Base-by-base conservation (phyloP, 208 protist genomes). In the Crithidia sp. region DNA sequence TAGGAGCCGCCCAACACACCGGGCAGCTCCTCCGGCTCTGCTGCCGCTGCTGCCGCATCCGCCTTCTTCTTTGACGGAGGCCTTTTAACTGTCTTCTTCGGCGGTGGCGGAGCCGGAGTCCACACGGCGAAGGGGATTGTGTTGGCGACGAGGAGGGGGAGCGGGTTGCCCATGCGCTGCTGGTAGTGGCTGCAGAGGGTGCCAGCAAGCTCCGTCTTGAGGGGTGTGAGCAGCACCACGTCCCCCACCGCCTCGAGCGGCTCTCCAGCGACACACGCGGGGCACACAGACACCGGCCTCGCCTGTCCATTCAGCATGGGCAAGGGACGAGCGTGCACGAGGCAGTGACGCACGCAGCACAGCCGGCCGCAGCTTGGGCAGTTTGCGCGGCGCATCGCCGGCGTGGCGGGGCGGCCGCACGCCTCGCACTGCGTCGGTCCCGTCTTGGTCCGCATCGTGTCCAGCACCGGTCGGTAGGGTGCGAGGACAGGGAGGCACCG, bases 141-240 rank as follows among this genome's bases (percentile, higher is more conserved):
- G 55, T 74, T 71, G 1, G 66, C 47, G 5, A 91, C 70, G 7
- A 39, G 65, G n/a, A 93, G 28, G 0, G 88, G 82, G 19, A 93
- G 40, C 8, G 81, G 76, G 60, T 84, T 87, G 72, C 81, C 81
- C 85, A 93, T 96, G 57, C 78, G 67, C 65, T 88, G 69, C 28
- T 83, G 77, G 77, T 93, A 93, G 53, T 71, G 62, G 45, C 74
- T 70, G 49, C 84, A 81, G 41, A 94, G 68, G 16, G 87, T 54
- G 10, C 83, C 89, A 10, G 67, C 80, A 7, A 96, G 76, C 62
- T 96, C 91, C 8, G 89, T 94, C 63, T 86, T 90, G 80, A 83
- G 77, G 2, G 67, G 66, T 1, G 79, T 93, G 16, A 84, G 60
- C 41, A 96, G 60, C 47, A 96, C 82, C 13, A 94, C 41, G 68